phyloP scores from a whole-genome alignment of 2,329 filamentous ascomycete species.

The Pseudogymnoascus sp. region DNA sequence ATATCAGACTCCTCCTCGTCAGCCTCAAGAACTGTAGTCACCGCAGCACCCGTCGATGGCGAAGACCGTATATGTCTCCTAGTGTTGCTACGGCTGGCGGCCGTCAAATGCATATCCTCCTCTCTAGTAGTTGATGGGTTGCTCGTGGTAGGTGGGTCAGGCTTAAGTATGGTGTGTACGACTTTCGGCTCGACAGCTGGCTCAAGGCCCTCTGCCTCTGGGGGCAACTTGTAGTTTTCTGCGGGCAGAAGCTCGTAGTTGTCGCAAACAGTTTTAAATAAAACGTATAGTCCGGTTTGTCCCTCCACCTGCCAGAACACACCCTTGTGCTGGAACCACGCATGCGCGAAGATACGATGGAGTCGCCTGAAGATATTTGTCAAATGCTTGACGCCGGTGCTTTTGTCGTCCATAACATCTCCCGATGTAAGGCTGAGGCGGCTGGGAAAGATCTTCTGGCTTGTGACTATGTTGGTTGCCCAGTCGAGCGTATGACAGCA shows the following conservation, averaged over 20 bases:
- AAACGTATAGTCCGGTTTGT: slow-evolving; percentile 84
- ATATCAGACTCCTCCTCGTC: slow-evolving; percentile 62
- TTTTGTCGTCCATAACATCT: slow-evolving; percentile 48
- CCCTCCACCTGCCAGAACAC: slow-evolving; percentile 93
- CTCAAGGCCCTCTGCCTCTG: slow-evolving; percentile 83
- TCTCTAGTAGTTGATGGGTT: slow-evolving; percentile 18
- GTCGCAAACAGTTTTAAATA: slow-evolving; percentile 97
- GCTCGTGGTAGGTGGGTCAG: slow-evolving; percentile 21
- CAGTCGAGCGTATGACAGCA: slow-evolving; percentile 98
- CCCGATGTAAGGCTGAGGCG: slow-evolving; percentile 39
- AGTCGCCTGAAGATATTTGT: slow-evolving; percentile 92
- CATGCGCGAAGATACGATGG: slow-evolving; percentile 95
- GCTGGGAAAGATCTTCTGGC: slow-evolving; percentile 90
- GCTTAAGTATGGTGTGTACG: slow-evolving; percentile 31
- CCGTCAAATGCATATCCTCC: slow-evolving; percentile 44
- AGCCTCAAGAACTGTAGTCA: slow-evolving; percentile 75
- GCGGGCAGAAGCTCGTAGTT: slow-evolving; percentile 80
- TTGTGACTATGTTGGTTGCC: slow-evolving; percentile 90
- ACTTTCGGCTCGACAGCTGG: slow-evolving; percentile 38
- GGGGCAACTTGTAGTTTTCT: slow-evolving; percentile 92
- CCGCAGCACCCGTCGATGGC: slow-evolving; percentile 68
- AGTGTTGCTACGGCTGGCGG: slow-evolving; percentile 60
- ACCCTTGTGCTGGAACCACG: slow-evolving; percentile 94
- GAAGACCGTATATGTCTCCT: slow-evolving; percentile 74
- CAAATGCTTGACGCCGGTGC: slow-evolving; percentile 68